phyloP scores from a whole-genome alignment of 2,329 filamentous ascomycete genomes.

The Lecanicillium sp. region DNA sequence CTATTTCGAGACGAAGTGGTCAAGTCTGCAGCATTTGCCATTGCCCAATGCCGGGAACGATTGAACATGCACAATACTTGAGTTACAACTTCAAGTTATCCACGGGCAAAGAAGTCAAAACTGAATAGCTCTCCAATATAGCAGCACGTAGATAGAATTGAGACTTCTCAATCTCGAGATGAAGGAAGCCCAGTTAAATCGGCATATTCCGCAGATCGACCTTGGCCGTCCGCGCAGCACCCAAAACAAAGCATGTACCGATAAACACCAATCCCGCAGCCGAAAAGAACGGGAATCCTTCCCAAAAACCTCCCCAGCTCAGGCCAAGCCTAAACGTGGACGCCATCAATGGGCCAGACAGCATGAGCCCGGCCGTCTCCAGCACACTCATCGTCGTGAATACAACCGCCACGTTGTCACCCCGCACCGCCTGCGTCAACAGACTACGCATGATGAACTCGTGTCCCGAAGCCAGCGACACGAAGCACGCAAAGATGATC shows the following conservation, averaged over 20 bases:
- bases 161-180: too few relatives aligned
- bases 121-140: too few relatives aligned
- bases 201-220: too few relatives aligned
- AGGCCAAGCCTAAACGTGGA: not conserved
- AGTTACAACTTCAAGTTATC: too few relatives aligned
- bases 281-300: not conserved
- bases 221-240: not conserved
- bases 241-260: not conserved
- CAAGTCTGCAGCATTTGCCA: too few relatives aligned
- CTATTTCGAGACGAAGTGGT: too few relatives aligned
- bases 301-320: not conserved
- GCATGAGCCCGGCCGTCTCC: not conserved
- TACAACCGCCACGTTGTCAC: not conserved
- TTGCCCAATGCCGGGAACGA: too few relatives aligned
- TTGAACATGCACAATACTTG: too few relatives aligned
- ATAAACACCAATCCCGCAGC: not conserved
- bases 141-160: too few relatives aligned
- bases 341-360: slow-evolving; percentile 1
- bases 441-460: slow-evolving; percentile 7
- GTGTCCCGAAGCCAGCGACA: not conserved
- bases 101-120: too few relatives aligned
- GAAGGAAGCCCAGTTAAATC: too few relatives aligned
- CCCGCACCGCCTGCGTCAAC: not conserved
- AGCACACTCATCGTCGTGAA: slow-evolving; percentile 6
- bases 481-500: not conserved